Evolutionary conservation across 2,329 filamentous ascomycete genomes (phyloP).

Genomic region (Nigrospora sphaerica): DNA sequence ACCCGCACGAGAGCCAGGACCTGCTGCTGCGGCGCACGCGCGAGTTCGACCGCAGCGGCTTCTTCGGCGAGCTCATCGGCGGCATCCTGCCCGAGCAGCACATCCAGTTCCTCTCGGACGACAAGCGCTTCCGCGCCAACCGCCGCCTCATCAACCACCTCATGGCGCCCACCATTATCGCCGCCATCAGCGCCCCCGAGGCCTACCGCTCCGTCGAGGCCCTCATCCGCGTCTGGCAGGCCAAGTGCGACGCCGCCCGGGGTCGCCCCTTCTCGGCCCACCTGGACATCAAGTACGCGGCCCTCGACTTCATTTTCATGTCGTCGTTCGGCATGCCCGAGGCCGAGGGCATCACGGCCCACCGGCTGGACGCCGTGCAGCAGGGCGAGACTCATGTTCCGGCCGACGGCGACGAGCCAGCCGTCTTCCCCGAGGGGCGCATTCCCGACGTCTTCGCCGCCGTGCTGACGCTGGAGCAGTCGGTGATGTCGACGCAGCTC

Average conservation of each 20-base stretch:
- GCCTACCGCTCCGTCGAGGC: neutral
- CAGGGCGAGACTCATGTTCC: neutral
- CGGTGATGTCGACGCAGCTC: constrained; percentile 1
- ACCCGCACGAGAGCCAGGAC: constrained; percentile 34
- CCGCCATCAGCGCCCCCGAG: constrained; percentile 1
- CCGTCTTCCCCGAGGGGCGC: constrained; percentile 12
- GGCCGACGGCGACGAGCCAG: constrained; percentile 9
- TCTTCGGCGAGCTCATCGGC: constrained; percentile 1
- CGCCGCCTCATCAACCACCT: constrained; percentile 3
- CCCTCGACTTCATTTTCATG: constrained; percentile 4
- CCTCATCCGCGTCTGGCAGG: constrained; percentile 3
- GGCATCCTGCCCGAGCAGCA: constrained; percentile 3
- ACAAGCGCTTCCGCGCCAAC: neutral
- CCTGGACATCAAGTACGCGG: neutral
- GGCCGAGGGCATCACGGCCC: constrained; percentile 4
- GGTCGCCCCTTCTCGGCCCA: constrained; percentile 1
- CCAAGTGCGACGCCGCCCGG: neutral
- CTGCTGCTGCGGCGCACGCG: constrained; percentile 32
- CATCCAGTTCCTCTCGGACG: neutral
- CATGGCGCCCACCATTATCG: constrained; percentile 3
- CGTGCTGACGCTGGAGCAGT: neutral
- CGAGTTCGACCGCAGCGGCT: constrained; percentile 34
- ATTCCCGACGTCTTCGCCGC: neutral
- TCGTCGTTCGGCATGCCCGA: constrained; percentile 1
- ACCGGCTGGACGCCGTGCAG: constrained; percentile 10